Evolutionary conservation across 2,329 filamentous ascomycete species (phyloP).

Genomic region (Aspergillus bombycis): DNA sequence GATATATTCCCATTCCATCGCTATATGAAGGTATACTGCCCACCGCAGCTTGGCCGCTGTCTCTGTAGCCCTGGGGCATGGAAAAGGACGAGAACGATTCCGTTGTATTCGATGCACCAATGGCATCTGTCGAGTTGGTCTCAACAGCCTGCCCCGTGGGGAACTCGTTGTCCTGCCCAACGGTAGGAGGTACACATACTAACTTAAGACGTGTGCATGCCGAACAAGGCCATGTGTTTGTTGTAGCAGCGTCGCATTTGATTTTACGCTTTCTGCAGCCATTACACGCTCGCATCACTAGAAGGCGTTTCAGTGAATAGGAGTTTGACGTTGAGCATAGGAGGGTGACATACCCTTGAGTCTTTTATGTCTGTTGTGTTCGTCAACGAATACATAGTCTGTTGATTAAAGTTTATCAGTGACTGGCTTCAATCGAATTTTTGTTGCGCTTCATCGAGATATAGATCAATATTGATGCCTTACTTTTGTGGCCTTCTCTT

Average conservation of each 20-base stretch:
- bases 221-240: conserved; percentile 96
- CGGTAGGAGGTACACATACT: conserved; percentile 86
- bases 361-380: conserved; percentile 96
- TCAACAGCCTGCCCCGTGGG: conserved; percentile 33
- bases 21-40: conserved; percentile 47
- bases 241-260: conserved; percentile 95
- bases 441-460: conserved; percentile 8
- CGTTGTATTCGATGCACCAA: conserved; percentile 41
- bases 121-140: conserved; percentile 23
- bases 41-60: conserved; percentile 56
- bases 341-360: conserved; percentile 71
- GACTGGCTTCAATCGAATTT: neutral
- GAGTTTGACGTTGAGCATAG: neutral
- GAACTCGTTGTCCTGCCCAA: conserved; percentile 68
- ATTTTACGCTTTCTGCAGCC: conserved; percentile 95
- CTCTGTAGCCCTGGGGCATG: conserved; percentile 50
- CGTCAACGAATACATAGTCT: conserved; percentile 99
- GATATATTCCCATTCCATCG: conserved; percentile 44
- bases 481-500: conserved; percentile 83
- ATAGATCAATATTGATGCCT: conserved; percentile 35
- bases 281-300: conserved; percentile 96
- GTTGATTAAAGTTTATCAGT: conserved; percentile 21
- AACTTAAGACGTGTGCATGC: conserved; percentile 91
- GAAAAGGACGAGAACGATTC: conserved; percentile 57
- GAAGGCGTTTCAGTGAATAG: conserved; percentile 14